Evolutionary conservation across 495 filamentous ascomycete genomes (phyloP), one percentile per base, ranked within the genome.

Genomic region (Lasiosphaeria hispida): DNA sequence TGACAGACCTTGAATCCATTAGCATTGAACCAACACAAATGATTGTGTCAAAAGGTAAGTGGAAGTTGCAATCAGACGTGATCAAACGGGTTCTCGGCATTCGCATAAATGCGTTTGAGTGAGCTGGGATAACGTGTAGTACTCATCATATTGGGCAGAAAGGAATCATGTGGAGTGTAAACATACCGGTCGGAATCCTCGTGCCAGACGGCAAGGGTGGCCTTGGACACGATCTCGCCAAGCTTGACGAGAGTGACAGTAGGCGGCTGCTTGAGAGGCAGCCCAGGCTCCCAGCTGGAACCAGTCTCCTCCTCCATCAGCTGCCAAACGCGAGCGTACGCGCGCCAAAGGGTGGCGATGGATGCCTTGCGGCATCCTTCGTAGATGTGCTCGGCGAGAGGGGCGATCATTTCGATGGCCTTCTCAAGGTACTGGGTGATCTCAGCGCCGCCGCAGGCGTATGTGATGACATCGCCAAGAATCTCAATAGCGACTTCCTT

Each of bases 401-500:
- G 85, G 37, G 91, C 78, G 35, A 94, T 82, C 58, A 83, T 81
- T 76, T 93, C 89, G 52, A 98, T 80, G 10, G 92, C 90, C 81
- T 89, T 90, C 75, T 97, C 85, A 55, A 97, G 87, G 73, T 93
- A 97, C 55, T 67, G 63, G 56, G 72, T 63, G 11, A 94, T 92
- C 34, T 96, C 74, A 68, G 83, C 91, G 39, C 86, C 79, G 57
- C 78, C 77, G 67, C 87, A 89, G 42, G 91, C 89, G 73, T 95
- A 83, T 39, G 88, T 89, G 62, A 98, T 84, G 34, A 98, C 82
- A 66, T 98, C 94, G 52, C 93, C 94, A 41, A 97, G 78, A 11
- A 96, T 91, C 74, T 98, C 94, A 41, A 95, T 82, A 42, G 95
- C 94, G 57, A 97, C 96, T 75, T 98, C 94, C 73, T 98, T 97